Percentiles rank a stretch among this genome's conserved stretches.
These are phyloP conservation scores for Rutstroemia sp. DNA, from an alignment of 2,329 filamentous ascomycete species.

Conservation along the genomic window DNA sequence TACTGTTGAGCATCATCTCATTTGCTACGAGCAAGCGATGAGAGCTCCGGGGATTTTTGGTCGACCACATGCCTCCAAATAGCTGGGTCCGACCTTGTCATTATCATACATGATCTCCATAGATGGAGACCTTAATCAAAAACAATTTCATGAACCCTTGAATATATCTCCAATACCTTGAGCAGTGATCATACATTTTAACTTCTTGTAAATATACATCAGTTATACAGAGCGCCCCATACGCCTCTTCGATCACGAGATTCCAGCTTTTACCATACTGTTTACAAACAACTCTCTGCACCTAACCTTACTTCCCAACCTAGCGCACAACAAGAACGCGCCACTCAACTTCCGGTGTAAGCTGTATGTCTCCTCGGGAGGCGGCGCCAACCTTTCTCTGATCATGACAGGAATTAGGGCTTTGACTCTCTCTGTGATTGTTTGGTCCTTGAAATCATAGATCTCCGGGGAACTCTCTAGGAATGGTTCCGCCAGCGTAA, in stretches of 20 bases:
- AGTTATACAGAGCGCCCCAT: neutral
- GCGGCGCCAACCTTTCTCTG: constrained; percentile 76
- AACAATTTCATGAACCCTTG: neutral
- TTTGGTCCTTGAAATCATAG: constrained; percentile 92
- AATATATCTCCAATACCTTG: neutral
- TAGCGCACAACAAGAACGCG: constrained; percentile 86
- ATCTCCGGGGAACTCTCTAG: constrained; percentile 65
- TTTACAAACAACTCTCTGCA: constrained; percentile 72
- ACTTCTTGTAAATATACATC: neutral
- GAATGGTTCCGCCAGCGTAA: constrained; percentile 92
- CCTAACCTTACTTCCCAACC: constrained; percentile 71
- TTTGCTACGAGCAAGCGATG: too few species aligned
- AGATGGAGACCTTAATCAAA: too few species aligned
- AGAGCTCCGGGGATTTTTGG: too few species aligned
- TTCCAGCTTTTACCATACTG: constrained; percentile 27
- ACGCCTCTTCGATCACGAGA: constrained; percentile 2
- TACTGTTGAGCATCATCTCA: too few species aligned
- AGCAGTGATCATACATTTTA: neutral
- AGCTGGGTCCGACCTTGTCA: too few species aligned
- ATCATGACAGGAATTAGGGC: constrained; percentile 89
- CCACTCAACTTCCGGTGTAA: constrained; percentile 92
- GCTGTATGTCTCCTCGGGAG: constrained; percentile 95
- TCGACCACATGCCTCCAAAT: too few species aligned
- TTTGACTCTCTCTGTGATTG: constrained; percentile 90
- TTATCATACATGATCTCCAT: too few species aligned